Evolutionary conservation across 192 early-diverging fungal species (phyloP).

Genomic region (Spizellomyces punctatus): DNA sequence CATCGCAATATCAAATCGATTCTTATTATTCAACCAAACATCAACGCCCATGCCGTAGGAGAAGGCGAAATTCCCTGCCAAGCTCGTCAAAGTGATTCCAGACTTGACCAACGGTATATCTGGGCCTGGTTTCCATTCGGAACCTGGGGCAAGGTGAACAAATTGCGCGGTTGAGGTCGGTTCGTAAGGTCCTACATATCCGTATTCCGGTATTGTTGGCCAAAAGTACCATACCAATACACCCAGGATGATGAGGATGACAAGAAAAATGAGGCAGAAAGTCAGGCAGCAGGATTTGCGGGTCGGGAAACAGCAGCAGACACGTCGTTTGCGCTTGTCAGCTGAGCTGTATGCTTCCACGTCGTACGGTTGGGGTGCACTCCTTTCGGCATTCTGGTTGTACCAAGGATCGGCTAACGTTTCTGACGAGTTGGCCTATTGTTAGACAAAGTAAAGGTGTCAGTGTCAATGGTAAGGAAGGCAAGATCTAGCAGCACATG

Average conservation of each 20-base stretch:
- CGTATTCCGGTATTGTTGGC: slow-evolving; percentile 18
- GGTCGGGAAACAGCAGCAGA: slow-evolving; percentile 31
- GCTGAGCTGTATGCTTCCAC: background rate
- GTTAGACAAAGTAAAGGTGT: no score
- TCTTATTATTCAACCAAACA: slow-evolving; percentile 19
- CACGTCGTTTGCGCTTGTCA: background rate
- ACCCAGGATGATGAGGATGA: slow-evolving; percentile 10
- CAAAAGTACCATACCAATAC: slow-evolving; percentile 20
- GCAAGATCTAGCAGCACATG: no score
- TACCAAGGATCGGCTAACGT: no score
- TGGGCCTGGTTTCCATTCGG: background rate
- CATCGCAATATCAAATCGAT: slow-evolving; percentile 18
- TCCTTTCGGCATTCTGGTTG: no score
- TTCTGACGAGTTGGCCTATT: no score
- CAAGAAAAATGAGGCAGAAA: slow-evolving; percentile 7
- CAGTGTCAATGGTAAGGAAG: no score
- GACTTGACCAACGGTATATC: background rate
- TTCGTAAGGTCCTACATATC: slow-evolving; percentile 6
- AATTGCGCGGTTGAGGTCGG: background rate
- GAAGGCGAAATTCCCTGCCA: background rate
- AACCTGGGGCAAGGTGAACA: background rate
- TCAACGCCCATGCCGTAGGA: slow-evolving; percentile 15
- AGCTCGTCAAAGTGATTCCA: background rate
- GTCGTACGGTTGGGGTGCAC: background rate
- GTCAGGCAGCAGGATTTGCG: slow-evolving; percentile 8